These are phyloP conservation scores for Phytopythium helicoides DNA, from an alignment of 352 stramenopile genomes.

Conservation along the genomic window DNA sequence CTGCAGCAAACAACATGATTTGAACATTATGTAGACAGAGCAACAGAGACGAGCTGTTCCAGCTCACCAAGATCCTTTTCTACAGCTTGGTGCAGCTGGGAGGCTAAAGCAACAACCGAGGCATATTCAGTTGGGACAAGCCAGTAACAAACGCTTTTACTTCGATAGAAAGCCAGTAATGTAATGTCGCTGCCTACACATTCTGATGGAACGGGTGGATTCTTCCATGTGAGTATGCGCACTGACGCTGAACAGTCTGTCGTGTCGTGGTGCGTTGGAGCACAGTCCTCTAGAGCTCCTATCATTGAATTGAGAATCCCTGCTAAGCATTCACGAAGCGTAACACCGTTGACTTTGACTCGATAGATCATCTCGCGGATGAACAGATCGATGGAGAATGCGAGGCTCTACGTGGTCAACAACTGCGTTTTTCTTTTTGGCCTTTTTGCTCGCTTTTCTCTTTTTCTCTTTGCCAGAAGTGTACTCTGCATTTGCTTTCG, in stretches of 20 bases:
- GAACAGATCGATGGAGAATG: slow-evolving; percentile 21
- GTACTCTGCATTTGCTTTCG: neutral
- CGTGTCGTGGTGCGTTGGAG: neutral
- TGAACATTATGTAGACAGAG: neutral
- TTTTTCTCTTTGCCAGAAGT: slow-evolving; percentile 6
- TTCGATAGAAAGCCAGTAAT: neutral
- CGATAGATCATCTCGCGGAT: too few relatives aligned
- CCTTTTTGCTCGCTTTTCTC: slow-evolving; percentile 17
- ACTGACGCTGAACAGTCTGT: neutral
- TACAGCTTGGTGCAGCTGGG: neutral
- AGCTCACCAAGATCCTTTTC: neutral
- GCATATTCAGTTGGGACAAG: too few relatives aligned
- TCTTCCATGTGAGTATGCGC: slow-evolving; percentile 3
- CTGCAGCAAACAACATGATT: slow-evolving; percentile 23
- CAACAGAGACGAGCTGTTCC: neutral
- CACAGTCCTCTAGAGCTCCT: too few relatives aligned
- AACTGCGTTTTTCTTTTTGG: slow-evolving; percentile 34
- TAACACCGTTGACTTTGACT: too few relatives aligned
- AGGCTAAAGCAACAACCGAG: neutral
- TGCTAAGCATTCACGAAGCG: too few relatives aligned
- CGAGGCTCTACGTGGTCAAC: slow-evolving; percentile 29
- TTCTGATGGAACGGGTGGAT: neutral
- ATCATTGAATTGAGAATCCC: too few relatives aligned
- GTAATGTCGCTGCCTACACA: neutral
- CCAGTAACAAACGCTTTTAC: neutral